Percentiles rank a stretch among this genome's conserved stretches.
These are phyloP conservation scores for Incumbomyces lentus DNA, from an alignment of 2,329 filamentous ascomycete genomes.

Conservation along the genomic window DNA sequence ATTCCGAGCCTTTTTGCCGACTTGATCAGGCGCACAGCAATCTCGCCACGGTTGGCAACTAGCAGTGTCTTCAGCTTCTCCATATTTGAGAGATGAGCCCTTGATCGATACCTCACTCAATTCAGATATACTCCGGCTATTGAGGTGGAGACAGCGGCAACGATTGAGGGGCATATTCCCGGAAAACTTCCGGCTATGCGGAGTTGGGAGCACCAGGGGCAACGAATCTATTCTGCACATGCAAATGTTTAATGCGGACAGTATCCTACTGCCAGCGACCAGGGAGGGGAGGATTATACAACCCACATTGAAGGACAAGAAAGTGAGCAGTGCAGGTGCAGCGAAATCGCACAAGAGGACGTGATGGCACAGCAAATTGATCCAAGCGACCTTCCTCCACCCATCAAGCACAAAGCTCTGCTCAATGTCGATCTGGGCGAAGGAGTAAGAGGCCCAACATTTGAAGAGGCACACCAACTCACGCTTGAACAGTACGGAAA, in stretches of 20 bases:
- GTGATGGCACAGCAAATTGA: constrained; percentile 12
- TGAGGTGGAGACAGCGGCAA: too few relatives aligned
- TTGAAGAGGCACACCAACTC: background rate
- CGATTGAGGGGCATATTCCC: too few relatives aligned
- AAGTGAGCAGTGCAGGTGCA: too few relatives aligned
- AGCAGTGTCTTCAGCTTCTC: constrained; percentile 40
- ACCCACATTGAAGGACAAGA: too few relatives aligned
- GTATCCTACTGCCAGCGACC: too few relatives aligned
- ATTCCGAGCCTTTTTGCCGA: constrained; percentile 37
- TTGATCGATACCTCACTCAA: too few relatives aligned
- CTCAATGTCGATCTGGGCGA: constrained; percentile 41
- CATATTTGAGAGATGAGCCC: constrained; percentile 17
- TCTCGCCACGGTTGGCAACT: constrained; percentile 52
- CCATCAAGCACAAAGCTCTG: constrained; percentile 42
- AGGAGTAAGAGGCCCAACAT: constrained; percentile 22
- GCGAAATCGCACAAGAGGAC: background rate
- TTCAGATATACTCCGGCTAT: too few relatives aligned
- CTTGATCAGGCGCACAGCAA: constrained; percentile 43
- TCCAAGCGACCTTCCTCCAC: constrained; percentile 18
- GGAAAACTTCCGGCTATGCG: too few relatives aligned
- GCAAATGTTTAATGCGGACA: too few relatives aligned
- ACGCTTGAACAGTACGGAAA: constrained; percentile 31
- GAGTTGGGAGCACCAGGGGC: too few relatives aligned
- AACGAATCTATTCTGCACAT: too few relatives aligned
- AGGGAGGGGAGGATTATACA: too few relatives aligned